Conservation (phyloP, 2,329 filamentous ascomycete species). For the Capronia epimyces region DNA sequence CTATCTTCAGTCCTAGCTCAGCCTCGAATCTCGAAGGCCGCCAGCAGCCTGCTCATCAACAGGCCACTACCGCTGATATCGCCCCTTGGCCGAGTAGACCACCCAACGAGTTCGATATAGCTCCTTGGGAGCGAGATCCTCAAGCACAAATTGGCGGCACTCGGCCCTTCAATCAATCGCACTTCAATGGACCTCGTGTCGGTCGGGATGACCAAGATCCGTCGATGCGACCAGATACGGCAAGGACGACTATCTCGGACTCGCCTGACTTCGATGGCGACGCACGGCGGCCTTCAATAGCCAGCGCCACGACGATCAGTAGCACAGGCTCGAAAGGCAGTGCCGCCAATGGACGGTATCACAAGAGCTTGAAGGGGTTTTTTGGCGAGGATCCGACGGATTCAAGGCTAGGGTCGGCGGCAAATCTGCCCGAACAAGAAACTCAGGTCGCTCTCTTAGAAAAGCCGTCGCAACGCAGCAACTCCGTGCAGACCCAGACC, state of each 20-base stretch:
- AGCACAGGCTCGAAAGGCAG: constrained; percentile 76
- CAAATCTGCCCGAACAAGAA: constrained; percentile 52
- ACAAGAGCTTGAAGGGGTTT: constrained; percentile 81
- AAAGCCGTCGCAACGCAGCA: constrained; percentile 58
- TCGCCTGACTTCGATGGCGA: constrained; percentile 61
- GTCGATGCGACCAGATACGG: constrained; percentile 56
- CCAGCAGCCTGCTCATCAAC: constrained; percentile 18
- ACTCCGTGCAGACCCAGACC: constrained; percentile 68
- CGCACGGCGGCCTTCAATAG: constrained; percentile 76
- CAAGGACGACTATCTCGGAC: constrained; percentile 52
- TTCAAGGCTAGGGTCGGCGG: constrained; percentile 42
- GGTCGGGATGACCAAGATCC: constrained; percentile 55
- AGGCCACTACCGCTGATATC: constrained; percentile 28
- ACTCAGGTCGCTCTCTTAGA: constrained; percentile 53
- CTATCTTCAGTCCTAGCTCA: constrained; percentile 22
- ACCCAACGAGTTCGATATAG: constrained; percentile 30
- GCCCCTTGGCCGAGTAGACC: constrained; percentile 31
- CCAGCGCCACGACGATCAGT: constrained; percentile 80
- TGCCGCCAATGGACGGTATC: constrained; percentile 61
- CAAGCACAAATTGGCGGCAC: constrained; percentile 25
- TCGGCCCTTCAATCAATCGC: constrained; percentile 25
- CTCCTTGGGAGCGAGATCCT: constrained; percentile 30
- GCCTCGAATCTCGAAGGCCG: constrained; percentile 25
- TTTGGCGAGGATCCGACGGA: constrained; percentile 83
- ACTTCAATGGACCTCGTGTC: constrained; percentile 18